Percentiles rank a stretch among this genome's conserved stretches.
Evolutionary conservation across 305 asterid species (phyloP).

Genomic region (Fraxinus sp.): DNA sequence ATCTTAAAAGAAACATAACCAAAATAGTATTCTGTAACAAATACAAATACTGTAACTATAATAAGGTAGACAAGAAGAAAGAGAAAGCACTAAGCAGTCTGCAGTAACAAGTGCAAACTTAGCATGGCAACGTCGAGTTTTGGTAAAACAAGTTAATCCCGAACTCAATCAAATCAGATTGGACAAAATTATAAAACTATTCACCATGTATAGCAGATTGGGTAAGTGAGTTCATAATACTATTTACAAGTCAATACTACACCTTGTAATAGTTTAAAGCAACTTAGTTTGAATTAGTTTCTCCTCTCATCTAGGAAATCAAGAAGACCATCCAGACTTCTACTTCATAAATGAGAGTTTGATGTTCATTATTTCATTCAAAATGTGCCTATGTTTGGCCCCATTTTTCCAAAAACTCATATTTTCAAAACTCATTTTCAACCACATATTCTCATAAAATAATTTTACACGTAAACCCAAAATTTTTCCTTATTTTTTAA

Average conservation of each 20-base stretch:
- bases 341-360: not conserved
- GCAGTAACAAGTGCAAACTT: not conserved
- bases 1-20: conserved; percentile 18
- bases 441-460: no score
- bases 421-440: no score
- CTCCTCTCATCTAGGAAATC: not conserved
- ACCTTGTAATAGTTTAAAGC: not conserved
- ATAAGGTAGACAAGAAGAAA: not conserved
- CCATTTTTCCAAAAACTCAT: no score
- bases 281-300: not conserved
- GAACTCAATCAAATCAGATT: conserved; percentile 4
- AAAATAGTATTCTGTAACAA: conserved; percentile 10
- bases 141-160: not conserved
- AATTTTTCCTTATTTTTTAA: no score
- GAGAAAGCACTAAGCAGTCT: not conserved
- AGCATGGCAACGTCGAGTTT: not conserved
- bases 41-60: conserved; percentile 5
- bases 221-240: conserved; percentile 1
- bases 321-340: not conserved
- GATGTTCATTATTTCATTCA: not conserved
- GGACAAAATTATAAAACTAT: conserved; percentile 12
- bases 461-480: no score
- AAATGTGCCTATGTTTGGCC: not conserved
- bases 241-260: not conserved
- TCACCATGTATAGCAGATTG: not conserved